Conservation (phyloP, 257 asterid species). For the Fraxinus pennsylvanica region DNA sequence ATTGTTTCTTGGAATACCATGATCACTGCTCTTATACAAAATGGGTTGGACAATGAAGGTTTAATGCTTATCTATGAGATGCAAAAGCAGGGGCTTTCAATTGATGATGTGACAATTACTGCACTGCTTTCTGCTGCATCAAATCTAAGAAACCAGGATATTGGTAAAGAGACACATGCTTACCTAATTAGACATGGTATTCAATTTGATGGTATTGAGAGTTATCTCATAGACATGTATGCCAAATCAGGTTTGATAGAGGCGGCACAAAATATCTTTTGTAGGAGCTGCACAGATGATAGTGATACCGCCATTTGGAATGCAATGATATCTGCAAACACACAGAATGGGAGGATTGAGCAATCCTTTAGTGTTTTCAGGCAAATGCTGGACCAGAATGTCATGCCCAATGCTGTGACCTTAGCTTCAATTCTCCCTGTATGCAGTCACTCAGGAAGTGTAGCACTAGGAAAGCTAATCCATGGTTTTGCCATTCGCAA, state of each 20-base stretch:
- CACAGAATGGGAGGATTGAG: conserved; percentile 61
- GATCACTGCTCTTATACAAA: conserved; percentile 69
- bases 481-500: conserved; percentile 69
- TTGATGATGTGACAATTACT: conserved; percentile 64
- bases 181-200: conserved; percentile 60
- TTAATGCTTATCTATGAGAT: conserved; percentile 72
- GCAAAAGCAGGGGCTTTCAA: conserved; percentile 55
- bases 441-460: conserved; percentile 65
- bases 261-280: conserved; percentile 53
- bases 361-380: conserved; percentile 50
- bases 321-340: conserved; percentile 69
- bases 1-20: conserved; percentile 79
- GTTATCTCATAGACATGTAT: conserved; percentile 80
- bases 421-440: conserved; percentile 82
- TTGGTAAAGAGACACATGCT: conserved; percentile 74
- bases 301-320: conserved; percentile 77
- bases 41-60: conserved; percentile 62
- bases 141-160: conserved; percentile 52
- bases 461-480: conserved; percentile 63
- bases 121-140: conserved; percentile 77
- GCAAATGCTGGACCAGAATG: conserved; percentile 59
- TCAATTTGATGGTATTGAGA: conserved; percentile 64
- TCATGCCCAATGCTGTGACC: conserved; percentile 69
- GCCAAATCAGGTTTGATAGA: conserved; percentile 56
- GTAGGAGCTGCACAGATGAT: conserved; percentile 30